Conservation (phyloP, 1,139 yeast species). For the Blastobotrys indianensis region DNA sequence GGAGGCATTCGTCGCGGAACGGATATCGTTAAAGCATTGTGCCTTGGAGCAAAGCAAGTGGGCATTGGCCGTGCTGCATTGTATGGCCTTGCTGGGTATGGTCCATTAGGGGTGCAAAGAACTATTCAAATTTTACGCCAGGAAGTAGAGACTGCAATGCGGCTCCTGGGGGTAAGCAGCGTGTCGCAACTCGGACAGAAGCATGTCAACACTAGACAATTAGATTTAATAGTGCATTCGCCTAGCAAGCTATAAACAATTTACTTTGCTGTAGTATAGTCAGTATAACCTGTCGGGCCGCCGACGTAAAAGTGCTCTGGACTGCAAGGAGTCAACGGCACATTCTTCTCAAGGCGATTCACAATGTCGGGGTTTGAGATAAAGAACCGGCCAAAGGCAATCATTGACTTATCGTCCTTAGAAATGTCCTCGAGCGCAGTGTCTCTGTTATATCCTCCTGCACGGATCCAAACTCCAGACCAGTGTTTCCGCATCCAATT, state of each 20-base stretch:
- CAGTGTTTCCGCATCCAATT: no score
- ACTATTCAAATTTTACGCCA: conserved; percentile 41
- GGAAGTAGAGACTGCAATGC: conserved; percentile 44
- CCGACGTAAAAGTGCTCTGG: no score
- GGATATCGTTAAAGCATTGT: conserved; percentile 48
- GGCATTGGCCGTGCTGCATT: conserved; percentile 49
- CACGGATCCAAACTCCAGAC: no score
- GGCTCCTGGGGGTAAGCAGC: conserved; percentile 42
- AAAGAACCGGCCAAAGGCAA: no score
- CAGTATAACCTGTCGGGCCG: no score
- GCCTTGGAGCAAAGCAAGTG: conserved; percentile 53
- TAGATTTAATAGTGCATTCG: no score
- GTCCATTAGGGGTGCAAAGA: conserved; percentile 44
- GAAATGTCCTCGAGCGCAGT: no score
- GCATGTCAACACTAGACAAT: conserved; percentile 23
- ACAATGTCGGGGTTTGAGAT: conserved; percentile 48
- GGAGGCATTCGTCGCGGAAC: conserved; percentile 55
- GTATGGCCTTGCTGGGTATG: conserved; percentile 47
- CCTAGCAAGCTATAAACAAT: no score
- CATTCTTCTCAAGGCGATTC: conserved; percentile 29
- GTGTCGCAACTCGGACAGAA: conserved; percentile 37
- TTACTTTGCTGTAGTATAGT: no score
- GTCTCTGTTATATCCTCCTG: no score
- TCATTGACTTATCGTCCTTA: no score
- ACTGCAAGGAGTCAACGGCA: no score